Base-by-base conservation (phyloP, 768 basidiomycete species). In the Podaxis mareebaensis region DNA sequence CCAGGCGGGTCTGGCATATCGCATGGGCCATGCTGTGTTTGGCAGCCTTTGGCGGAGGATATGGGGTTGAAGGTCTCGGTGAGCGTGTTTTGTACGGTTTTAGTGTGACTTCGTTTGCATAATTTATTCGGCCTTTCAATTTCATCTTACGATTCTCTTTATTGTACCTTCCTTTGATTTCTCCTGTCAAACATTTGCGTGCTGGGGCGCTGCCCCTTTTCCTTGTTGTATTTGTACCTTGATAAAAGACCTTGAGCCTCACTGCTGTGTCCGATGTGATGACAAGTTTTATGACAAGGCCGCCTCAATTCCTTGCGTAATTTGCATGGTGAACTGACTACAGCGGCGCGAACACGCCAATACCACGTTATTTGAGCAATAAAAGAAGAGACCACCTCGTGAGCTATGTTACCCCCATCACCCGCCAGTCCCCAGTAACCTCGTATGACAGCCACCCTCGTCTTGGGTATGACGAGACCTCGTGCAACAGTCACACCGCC, bases 21-120 rank as follows among this genome's bases (percentile, higher is more conserved):
- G 22, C 6, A 60, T 60, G 49, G 58, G 58, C 6, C 58, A 52
- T 39, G 13, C 58, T 12, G 49, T 60, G 13, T 60, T 60, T 40
- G 58, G 58, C 8, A 60, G 58, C 24, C 49, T 60, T 15, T 60
- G 58, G 58, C 48, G 58, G 33, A 51, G 48, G 36, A 24, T 60
- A 6, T 60, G 58, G 58, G 58, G 58, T 20, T 60, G 10, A 20
- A 3, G 12, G 44, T 13, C 40, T 42, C 1, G 15, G 13, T 42
- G 17, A 8, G 44, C 44, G 44, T 46, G n/a, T 3, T 46, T 17
- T 0, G 44, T 20, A 10, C 10, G 44, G 6, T 46, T 46, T 7
- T 10, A 10, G 20, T 22, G 10, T 20, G 44, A n/a, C 44, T 4
- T 46, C 44, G 20, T 46, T 15, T 46, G 15, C 20, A 6, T 46